A percentile compares a stretch with the other conserved stretches of the same genome.
Conservation (phyloP, 2,329 filamentous ascomycete genomes). For the Fusarium beomiforme region DNA sequence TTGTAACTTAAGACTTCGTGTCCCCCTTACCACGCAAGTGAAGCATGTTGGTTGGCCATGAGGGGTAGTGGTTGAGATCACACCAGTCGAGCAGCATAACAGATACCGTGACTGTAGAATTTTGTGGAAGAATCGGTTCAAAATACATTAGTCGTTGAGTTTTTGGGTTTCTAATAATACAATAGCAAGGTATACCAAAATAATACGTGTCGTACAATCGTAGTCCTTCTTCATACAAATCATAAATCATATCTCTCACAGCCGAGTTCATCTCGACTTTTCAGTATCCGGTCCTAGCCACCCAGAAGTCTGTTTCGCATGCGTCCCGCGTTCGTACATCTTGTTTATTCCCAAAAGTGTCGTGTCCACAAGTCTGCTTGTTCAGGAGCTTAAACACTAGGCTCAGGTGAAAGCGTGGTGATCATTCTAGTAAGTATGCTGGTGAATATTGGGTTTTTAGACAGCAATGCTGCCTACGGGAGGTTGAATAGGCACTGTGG, state of each 20-base stretch:
- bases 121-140: background rate
- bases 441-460: background rate
- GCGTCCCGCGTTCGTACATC: conserved; percentile 12
- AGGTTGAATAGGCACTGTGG: background rate
- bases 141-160: background rate
- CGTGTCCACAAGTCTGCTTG: background rate
- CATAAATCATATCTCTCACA: conserved; percentile 11
- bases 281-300: background rate
- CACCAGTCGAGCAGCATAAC: background rate
- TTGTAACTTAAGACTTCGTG: background rate
- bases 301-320: conserved; percentile 7
- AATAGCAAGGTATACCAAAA: conserved; percentile 9
- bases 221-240: conserved; percentile 4
- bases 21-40: background rate
- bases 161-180: conserved; percentile 10
- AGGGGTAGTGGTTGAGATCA: background rate
- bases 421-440: background rate
- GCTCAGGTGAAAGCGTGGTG: background rate
- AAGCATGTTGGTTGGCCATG: background rate
- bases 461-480: background rate
- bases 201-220: conserved; percentile 16
- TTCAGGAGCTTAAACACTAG: background rate
- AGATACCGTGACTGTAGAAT: too few species aligned
- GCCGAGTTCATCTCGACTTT: background rate
- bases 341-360: background rate